phyloP scores from a whole-genome alignment of 2,329 filamentous ascomycete species.

The Drechslerella coelobrocha region DNA sequence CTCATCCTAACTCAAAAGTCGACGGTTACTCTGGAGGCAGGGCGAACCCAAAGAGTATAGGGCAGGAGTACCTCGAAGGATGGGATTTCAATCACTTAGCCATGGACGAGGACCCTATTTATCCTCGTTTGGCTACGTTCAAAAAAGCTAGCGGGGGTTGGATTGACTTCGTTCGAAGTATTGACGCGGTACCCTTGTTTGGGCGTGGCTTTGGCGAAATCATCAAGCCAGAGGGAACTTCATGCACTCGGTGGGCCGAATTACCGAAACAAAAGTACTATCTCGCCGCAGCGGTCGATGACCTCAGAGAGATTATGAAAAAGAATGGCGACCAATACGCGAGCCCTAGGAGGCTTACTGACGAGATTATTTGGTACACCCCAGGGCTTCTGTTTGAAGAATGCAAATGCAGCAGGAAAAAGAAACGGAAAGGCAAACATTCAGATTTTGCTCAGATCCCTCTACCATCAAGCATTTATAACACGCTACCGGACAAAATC shows the following conservation, averaged over 20 bases:
- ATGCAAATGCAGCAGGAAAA: conserved; percentile 51
- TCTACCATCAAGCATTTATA: conserved; percentile 3
- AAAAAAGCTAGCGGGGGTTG: conserved; percentile 42
- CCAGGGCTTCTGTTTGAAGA: conserved; percentile 47
- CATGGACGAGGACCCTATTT: conserved; percentile 38
- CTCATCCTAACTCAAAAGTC: not conserved
- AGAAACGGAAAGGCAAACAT: conserved; percentile 7
- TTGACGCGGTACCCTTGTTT: conserved; percentile 53
- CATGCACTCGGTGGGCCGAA: conserved; percentile 54
- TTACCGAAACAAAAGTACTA: conserved; percentile 56
- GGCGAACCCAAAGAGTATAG: conserved; percentile 1
- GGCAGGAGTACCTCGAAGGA: conserved; percentile 54
- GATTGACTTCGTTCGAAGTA: conserved; percentile 53
- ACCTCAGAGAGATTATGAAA: conserved; percentile 56
- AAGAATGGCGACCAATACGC: conserved; percentile 51
- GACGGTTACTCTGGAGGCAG: not conserved
- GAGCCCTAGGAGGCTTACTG: conserved; percentile 45
- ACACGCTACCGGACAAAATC: not conserved
- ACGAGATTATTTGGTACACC: conserved; percentile 52
- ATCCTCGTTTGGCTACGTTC: conserved; percentile 51
- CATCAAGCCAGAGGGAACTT: conserved; percentile 51
- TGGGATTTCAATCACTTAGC: conserved; percentile 56
- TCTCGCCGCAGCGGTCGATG: conserved; percentile 54
- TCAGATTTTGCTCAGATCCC: conserved; percentile 17
- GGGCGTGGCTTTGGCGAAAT: conserved; percentile 55